Evolutionary conservation across 2,329 filamentous ascomycete species (phyloP), one percentile per base, ranked within the genome.

Genomic region (Cytospora piceicola): DNA sequence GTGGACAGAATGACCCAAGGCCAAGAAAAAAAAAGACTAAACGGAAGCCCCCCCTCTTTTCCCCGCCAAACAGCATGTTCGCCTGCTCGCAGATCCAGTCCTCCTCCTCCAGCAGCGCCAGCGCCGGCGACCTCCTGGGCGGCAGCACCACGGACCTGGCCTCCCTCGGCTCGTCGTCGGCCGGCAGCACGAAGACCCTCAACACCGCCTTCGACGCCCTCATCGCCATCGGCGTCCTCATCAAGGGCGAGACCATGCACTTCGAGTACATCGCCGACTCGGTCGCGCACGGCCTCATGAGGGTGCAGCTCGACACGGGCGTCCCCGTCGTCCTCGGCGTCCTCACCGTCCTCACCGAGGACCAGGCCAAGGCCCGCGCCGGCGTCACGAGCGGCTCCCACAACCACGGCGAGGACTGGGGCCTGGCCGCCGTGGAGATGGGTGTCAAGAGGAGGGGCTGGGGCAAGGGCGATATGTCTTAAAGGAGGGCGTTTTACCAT

Each of bases 221-320:
- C 69, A 94, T 99, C 71, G 93, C 95, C 61, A 91, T 99, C 71
- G 95, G 95, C 64, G 94, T 97, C 64, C 87, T 99, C 68, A 97
- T 99, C 81, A 99, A 99, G 83, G 95, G 95, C 77, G 92, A 96
- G 80, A 98, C 95, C 8, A 97, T 97, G 93, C 95, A 99, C 80
- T 99, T 99, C 75, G 95, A 99, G 80, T 98, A 99, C 81, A 99
- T 99, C 73, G 86, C 94, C 52, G 95, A 98, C 70, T 88, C 92
- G 51, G 93, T 96, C 8, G 93, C 89, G 65, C 92, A 97, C 68
- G 95, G 93, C 8, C 84, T 99, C 68, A 99, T 99, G 95, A 89
- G 92, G 70, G 89, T 98, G 66, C 93, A 96, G 78, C 83, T 98
- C 63, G 94, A 99, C 76, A 89, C 88, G 12, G 91, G 92, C 54